phyloP scores from a whole-genome alignment of 371 early-diverging fungal genomes.

The Phascolomyces articulosus region DNA sequence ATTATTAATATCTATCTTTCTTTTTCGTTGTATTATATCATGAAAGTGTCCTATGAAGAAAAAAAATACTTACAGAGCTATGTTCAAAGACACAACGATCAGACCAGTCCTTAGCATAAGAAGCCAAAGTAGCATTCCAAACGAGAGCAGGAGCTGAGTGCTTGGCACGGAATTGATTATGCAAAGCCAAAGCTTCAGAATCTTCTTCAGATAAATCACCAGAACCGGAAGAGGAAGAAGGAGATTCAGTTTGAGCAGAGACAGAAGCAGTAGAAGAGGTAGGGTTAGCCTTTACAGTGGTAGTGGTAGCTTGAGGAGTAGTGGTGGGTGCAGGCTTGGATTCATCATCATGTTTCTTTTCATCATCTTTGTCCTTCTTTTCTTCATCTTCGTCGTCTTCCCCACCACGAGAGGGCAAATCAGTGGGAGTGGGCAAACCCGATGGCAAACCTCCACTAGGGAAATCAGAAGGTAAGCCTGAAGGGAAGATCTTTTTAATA shows the following conservation, averaged over 20 bases:
- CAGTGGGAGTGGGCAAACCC: too few species aligned
- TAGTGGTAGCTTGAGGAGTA: background rate
- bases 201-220: conserved; percentile 10
- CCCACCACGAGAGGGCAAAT: too few species aligned
- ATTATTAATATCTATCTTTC: too few species aligned
- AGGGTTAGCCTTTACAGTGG: background rate
- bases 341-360: background rate
- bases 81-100: conserved; percentile 45
- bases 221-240: conserved; percentile 4
- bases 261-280: background rate
- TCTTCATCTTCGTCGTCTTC: too few species aligned
- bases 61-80: conserved; percentile 18
- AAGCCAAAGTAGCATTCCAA: conserved; percentile 46
- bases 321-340: background rate
- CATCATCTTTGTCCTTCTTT: too few species aligned
- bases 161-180: conserved; percentile 47
- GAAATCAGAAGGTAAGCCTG: too few species aligned
- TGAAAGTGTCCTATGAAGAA: background rate
- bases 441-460: too few species aligned
- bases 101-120: conserved; percentile 51
- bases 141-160: conserved; percentile 49
- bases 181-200: conserved; percentile 25
- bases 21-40: too few species aligned
- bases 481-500: too few species aligned
- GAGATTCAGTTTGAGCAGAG: background rate